Conservation (phyloP, 306 rosid genomes). For the Acacia acuminata region DNA sequence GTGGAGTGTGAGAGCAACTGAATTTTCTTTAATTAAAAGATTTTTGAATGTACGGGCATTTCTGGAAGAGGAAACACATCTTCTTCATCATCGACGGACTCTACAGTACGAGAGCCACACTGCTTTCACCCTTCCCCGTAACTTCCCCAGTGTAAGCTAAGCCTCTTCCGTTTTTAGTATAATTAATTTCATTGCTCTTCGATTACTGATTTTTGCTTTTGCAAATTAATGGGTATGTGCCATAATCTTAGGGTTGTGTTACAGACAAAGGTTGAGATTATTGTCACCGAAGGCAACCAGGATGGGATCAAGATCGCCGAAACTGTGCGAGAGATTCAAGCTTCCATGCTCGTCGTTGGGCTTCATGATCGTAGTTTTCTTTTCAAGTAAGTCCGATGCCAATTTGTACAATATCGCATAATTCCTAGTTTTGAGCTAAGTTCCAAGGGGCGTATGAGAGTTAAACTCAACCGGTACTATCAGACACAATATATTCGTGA, state of each 20-base stretch:
- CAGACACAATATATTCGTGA: not conserved
- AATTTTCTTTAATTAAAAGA: too few species aligned
- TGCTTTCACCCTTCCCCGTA: too few species aligned
- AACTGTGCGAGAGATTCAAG: conserved; percentile 66
- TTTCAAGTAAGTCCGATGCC: conserved; percentile 63
- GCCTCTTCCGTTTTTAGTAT: not conserved
- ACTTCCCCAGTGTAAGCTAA: conserved; percentile 57
- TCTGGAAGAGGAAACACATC: too few species aligned
- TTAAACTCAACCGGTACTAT: not conserved
- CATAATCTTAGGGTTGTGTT: conserved; percentile 67
- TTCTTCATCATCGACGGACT: too few species aligned
- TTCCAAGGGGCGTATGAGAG: not conserved
- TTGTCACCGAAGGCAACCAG: conserved; percentile 76
- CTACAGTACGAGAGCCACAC: too few species aligned
- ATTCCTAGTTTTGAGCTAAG: conserved; percentile 5
- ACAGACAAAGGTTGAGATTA: conserved; percentile 92
- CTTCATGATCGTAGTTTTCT: conserved; percentile 94
- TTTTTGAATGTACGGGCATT: too few species aligned
- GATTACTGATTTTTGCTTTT: not conserved
- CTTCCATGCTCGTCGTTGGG: conserved; percentile 79
- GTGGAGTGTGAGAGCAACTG: too few species aligned
- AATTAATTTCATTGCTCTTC: not conserved
- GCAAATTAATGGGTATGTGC: conserved; percentile 39
- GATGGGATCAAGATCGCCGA: conserved; percentile 72
- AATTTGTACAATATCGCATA: not conserved